Conservation (phyloP, 768 basidiomycete species). For the Tulasnella sp. region DNA sequence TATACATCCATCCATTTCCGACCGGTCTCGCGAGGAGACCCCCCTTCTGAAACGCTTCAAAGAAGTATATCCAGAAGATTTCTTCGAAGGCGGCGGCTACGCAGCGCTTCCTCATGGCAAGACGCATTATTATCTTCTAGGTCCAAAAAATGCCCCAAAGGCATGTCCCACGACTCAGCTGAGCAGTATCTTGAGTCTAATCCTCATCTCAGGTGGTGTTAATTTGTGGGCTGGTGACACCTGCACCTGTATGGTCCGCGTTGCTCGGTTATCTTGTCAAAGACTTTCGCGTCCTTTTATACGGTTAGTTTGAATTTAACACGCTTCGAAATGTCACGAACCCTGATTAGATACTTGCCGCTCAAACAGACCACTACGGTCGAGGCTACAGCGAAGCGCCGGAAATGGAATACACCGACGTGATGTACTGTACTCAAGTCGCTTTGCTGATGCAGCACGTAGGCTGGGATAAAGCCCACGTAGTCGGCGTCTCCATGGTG, state of each 20-base stretch:
- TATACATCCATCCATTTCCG: conserved; percentile 3
- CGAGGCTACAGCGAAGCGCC: conserved; percentile 78
- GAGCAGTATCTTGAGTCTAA: neutral
- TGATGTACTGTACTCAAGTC: conserved; percentile 63
- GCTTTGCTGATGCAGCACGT: conserved; percentile 72
- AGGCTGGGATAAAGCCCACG: conserved; percentile 52
- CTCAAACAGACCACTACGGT: conserved; percentile 57
- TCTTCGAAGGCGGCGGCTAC: conserved; percentile 50
- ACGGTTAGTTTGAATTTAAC: conserved; percentile 36
- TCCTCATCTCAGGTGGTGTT: conserved; percentile 45
- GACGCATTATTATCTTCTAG: conserved; percentile 69
- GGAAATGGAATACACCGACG: conserved; percentile 49
- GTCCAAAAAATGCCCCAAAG: conserved; percentile 46
- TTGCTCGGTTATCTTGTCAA: conserved; percentile 58
- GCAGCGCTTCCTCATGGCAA: conserved; percentile 55
- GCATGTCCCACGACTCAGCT: neutral
- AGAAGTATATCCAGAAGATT: conserved; percentile 58
- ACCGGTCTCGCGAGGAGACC: neutral
- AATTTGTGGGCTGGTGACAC: conserved; percentile 56
- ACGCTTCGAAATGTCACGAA: neutral
- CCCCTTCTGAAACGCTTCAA: neutral
- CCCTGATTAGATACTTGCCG: too few relatives aligned
- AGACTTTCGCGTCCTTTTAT: conserved; percentile 65
- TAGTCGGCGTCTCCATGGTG: conserved; percentile 72
- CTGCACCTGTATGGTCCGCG: conserved; percentile 62